Evolutionary conservation across 495 filamentous ascomycete genomes (phyloP), one percentile per base, ranked within the genome.

Genomic region (Annulohypoxylon moriforme): DNA sequence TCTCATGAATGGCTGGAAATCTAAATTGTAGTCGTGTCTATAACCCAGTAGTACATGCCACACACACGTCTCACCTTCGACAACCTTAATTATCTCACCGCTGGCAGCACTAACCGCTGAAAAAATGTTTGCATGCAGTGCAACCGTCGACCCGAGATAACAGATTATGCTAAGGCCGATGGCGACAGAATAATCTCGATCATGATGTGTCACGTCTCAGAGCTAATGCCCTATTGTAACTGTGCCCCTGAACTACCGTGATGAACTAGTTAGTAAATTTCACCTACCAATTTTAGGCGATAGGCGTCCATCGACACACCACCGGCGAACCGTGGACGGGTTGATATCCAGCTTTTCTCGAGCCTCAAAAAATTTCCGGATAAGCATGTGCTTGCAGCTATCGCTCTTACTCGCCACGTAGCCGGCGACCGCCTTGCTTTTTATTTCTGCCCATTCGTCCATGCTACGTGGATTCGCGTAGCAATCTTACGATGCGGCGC

Each of bases 351-450:
- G 46, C 44, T 16, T 14, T 42, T 25, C 14, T 67, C 69, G 55
- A 72, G 69, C 69, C 69, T 60, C 69, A 68, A 47, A 72, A 36
- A 67, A 36, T 60, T 56, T 52, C 64, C 69, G 53, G 69, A 68
- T 63, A 64, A 68, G 64, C 71, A 73, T 73, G 71, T 73, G 71
- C 62, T 44, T 13, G 57, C 42, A 25, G 40, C 34, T 31, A 27
- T 29, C 13, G n/a, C 25, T 73, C 70, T 71, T 81, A 36, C 75
- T 86, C 49, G 82, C 79, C 59, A 76, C 77, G 77, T 70, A 80
- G 27, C 1, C 34, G 79, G 60, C 36, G 59, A 60, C 49, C 67
- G 42, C 63, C 63, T 29, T 71, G 10, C 31, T 70, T 70, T 50
- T 4, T 18, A 18, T 25, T 25, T 40, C 49, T 29, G 55, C 24